Evolutionary conservation across 2,329 filamentous ascomycete genomes (phyloP).

Genomic region (Ascochyta koolunga): DNA sequence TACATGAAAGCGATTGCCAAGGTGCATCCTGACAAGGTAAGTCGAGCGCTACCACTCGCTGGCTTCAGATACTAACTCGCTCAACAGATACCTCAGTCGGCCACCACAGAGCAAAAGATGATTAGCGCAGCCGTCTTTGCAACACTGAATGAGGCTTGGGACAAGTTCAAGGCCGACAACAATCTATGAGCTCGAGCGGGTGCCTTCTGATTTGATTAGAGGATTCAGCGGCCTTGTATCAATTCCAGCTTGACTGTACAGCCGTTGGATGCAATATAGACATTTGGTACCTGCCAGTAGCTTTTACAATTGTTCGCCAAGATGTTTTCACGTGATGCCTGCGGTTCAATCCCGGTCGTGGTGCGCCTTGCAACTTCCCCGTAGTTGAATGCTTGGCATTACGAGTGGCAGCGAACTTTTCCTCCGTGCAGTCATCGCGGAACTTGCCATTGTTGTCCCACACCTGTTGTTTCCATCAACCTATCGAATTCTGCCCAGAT

Average conservation of each 20-base stretch:
- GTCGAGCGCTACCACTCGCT: not conserved
- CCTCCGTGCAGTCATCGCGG: slow-evolving; percentile 24
- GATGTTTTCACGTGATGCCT: slow-evolving; percentile 7
- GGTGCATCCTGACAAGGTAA: slow-evolving; percentile 97
- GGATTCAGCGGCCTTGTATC: no score
- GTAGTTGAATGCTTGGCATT: slow-evolving; percentile 25
- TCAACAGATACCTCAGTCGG: slow-evolving; percentile 61
- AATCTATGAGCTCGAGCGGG: slow-evolving; percentile 19
- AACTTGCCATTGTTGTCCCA: slow-evolving; percentile 1
- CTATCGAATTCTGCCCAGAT: not conserved
- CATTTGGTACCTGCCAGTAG: not conserved
- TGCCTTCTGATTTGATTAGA: not conserved
- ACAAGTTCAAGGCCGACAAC: slow-evolving; percentile 70
- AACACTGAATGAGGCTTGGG: slow-evolving; percentile 71
- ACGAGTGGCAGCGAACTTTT: slow-evolving; percentile 25
- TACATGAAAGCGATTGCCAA: slow-evolving; percentile 99
- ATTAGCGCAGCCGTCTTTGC: slow-evolving; percentile 70
- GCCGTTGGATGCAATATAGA: not conserved
- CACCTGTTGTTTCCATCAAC: not conserved
- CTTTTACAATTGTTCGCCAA: not conserved
- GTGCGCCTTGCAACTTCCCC: slow-evolving; percentile 28
- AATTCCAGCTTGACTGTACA: not conserved
- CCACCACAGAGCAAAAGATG: slow-evolving; percentile 72
- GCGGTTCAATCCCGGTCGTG: slow-evolving; percentile 20
- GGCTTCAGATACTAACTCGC: not conserved